Evolutionary conservation across 805 yeast genomes (phyloP).

Genomic region (Vanderwaltozyma yarrowii): DNA sequence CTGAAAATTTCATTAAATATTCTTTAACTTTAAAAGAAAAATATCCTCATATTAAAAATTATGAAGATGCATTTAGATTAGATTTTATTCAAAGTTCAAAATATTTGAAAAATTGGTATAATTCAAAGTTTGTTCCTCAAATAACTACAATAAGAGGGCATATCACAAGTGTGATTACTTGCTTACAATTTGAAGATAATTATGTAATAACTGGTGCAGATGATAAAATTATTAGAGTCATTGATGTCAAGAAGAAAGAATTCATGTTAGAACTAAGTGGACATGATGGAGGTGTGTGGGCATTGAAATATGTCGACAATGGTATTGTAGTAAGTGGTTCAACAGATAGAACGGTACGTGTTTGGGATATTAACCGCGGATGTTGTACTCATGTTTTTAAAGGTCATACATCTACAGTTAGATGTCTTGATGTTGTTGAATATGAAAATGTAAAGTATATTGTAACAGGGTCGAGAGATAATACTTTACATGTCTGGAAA

Average conservation of each 20-base stretch:
- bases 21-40: conserved; percentile 15
- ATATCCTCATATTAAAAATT: conserved; percentile 19
- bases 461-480: conserved; percentile 75
- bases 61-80: conserved; percentile 32
- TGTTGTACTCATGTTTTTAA: conserved; percentile 82
- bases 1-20: conserved; percentile 35
- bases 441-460: conserved; percentile 58
- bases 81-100: conserved; percentile 63
- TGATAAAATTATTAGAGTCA: conserved; percentile 70
- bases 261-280: conserved; percentile 58
- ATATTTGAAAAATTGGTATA: conserved; percentile 71
- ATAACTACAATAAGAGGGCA: conserved; percentile 59
- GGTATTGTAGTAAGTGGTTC: conserved; percentile 73
- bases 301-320: conserved; percentile 79
- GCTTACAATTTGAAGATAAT: conserved; percentile 86
- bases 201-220: conserved; percentile 90
- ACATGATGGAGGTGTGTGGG: conserved; percentile 99
- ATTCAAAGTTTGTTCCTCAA: conserved; percentile 57
- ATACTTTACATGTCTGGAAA: conserved; percentile 74
- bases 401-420: conserved; percentile 88
- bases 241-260: conserved; percentile 64
- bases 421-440: conserved; percentile 80
- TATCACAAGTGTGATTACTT: conserved; percentile 81
- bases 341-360: conserved; percentile 86
- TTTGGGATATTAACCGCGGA: conserved; percentile 84